phyloP scores from a whole-genome alignment of 176 grass and related monocot species.

The Hordeum marinum region DNA sequence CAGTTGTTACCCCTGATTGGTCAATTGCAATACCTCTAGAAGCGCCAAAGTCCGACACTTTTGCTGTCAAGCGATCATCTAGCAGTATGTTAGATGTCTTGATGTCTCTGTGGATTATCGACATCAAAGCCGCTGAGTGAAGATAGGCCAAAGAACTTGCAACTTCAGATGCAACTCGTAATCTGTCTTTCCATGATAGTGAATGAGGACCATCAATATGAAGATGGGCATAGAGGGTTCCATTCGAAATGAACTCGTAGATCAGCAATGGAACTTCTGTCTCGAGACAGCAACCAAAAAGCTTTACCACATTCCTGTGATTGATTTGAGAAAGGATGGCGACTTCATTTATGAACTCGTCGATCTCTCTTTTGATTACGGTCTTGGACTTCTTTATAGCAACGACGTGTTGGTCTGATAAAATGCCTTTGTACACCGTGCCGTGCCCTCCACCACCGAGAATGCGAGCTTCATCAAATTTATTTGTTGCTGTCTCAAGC shows the following conservation, averaged over 20 bases:
- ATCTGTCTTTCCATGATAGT: slow-evolving; percentile 1
- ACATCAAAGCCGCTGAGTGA: slow-evolving; percentile 37
- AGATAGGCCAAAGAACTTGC: slow-evolving; percentile 54
- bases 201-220: not conserved
- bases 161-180: slow-evolving; percentile 47
- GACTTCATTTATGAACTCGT: slow-evolving; percentile 63
- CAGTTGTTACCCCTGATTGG: slow-evolving; percentile 35
- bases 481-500: slow-evolving; percentile 52
- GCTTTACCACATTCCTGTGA: slow-evolving; percentile 58
- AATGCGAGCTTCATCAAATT: slow-evolving; percentile 38
- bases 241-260: slow-evolving; percentile 61
- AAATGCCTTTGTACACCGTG: slow-evolving; percentile 59
- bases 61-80: slow-evolving; percentile 42
- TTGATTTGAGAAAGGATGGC: slow-evolving; percentile 65
- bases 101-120: slow-evolving; percentile 49
- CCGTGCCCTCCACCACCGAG: slow-evolving; percentile 43
- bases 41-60: slow-evolving; percentile 58
- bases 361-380: slow-evolving; percentile 32
- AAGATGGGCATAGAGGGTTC: slow-evolving; percentile 38
- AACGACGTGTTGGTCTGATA: slow-evolving; percentile 41
- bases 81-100: slow-evolving; percentile 57
- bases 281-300: slow-evolving; percentile 57
- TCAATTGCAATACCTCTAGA: slow-evolving; percentile 46
- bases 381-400: slow-evolving; percentile 61
- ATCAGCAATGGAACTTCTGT: slow-evolving; percentile 50